Evolutionary conservation across 106 monocot species (phyloP).

Genomic region (Chionographis japonica): DNA sequence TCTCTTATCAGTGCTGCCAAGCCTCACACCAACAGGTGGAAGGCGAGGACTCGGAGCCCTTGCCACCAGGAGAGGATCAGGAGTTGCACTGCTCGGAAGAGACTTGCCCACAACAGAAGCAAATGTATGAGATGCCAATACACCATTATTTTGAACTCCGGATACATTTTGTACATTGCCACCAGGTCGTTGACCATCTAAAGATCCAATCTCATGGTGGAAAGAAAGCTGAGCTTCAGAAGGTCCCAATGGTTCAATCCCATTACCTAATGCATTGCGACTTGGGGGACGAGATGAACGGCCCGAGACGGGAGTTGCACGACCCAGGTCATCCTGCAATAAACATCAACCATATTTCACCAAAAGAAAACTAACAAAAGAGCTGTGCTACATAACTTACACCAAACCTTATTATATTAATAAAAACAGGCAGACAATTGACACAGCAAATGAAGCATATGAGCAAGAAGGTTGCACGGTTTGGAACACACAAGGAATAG

Average conservation of each 20-base stretch:
- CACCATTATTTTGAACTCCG: constrained; percentile 25
- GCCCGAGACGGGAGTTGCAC: constrained; percentile 17
- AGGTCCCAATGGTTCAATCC: constrained; percentile 12
- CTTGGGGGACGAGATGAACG: constrained; percentile 54
- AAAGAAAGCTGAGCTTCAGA: constrained; percentile 14
- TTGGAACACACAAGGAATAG: too few species aligned
- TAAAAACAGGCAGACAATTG: neutral
- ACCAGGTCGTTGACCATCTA: constrained; percentile 19
- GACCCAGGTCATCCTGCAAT: constrained; percentile 48
- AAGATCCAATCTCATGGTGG: constrained; percentile 21
- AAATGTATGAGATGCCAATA: constrained; percentile 50
- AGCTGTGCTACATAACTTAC: too few species aligned
- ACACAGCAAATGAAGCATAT: too few species aligned
- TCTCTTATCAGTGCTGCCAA: constrained; percentile 24
- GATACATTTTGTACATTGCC: constrained; percentile 37
- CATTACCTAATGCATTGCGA: constrained; percentile 36
- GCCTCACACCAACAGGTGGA: constrained; percentile 49
- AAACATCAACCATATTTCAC: neutral
- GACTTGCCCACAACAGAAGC: constrained; percentile 56
- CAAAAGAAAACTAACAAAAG: neutral
- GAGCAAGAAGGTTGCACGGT: too few species aligned
- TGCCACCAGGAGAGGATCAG: constrained; percentile 63
- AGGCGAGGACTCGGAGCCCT: constrained; percentile 61
- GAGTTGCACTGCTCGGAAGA: constrained; percentile 45
- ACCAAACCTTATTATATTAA: too few species aligned